Evolutionary conservation across 2,329 filamentous ascomycete species (phyloP), one percentile per base, ranked within the genome.

Genomic region (Cercospora sp.): DNA sequence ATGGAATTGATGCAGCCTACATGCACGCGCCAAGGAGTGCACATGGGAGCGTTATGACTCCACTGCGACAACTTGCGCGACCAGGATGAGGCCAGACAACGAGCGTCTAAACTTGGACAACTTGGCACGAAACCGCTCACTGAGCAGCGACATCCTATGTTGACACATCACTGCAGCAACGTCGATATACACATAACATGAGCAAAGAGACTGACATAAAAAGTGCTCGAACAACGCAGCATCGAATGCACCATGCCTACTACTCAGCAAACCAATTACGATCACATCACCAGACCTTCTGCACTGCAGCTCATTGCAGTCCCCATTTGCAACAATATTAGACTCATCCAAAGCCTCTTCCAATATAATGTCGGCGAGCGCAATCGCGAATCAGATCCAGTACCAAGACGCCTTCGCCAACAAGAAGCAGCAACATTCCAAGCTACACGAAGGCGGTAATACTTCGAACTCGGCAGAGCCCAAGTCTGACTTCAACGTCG

Each of bases 361-460:
- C 18, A 64, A 36, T 64, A 58, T 45, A 33, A 64, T 64, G 62
- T 64, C 60, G 18, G 42, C 42, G 42, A 48, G 45, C 28, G 62
- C 48, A 18, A 64, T 57, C 31, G 62, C 62, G 48, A 64, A 42
- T 36, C n/a, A 64, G 48, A 64, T 58, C 13, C 48, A 64, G 33
- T 42, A 58, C 62, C 62, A 57, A 36, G 48, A 57, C 62, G 62
- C 62, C 9, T 64, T 64, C 48, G 62, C 62, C 62, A 57, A 45
- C 48, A 40, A 64, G 62, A 63, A 63, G 28, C 62, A 55, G n/a
- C 62, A 58, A 12, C 23, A 57, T 20, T 51, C 36, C 28, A 57
- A 64, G 26, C 51, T 26, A 40, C 28, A 30, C 12, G 18, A 64
- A 40, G 51, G 33, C n/a, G 48, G 28, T 40, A 28, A 18, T 23